Evolutionary conservation across 108 stramenopile genomes (phyloP), one percentile per base, ranked within the genome.

Genomic region (Pelagomonas calceolata): DNA sequence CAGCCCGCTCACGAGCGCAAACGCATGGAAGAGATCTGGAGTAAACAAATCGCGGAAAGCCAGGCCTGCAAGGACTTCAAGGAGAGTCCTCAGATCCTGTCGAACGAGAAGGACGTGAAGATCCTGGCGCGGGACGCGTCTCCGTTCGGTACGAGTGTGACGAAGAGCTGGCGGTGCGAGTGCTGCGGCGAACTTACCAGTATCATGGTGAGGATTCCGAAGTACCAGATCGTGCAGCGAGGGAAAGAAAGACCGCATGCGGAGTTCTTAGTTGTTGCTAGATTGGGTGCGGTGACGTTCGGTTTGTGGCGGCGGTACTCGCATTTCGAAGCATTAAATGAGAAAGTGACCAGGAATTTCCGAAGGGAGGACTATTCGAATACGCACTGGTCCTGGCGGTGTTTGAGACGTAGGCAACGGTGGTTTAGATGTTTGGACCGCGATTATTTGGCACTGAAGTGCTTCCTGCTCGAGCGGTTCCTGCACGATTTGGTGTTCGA

Each of bases 401-500:
- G 94, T 32, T 72, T 96, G 29, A 86, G 92, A 67, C 91, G 91
- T 64, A 83, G 92, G 34, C 88, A 94, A 74, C 80, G 92, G 0
- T 94, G 93, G 95, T 96, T 84, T 78, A 79, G 93, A 30, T 94
- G 95, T 67, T 80, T 94, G 60, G 95, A 96, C 77, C 84, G 89
- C 36, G 92, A 92, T 30, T 96, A 96, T 73, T 80, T 96, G 29
- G 80, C 85, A 15, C 85, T 96, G 64, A 96, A 96, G 80, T 91
- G 89, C n/a, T 96, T 96, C 71, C 81, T 96, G 63, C 82, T 96
- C 17, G 94, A 96, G 70, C 86, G 95, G 0, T 96, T 96, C 78
- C 83, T 96, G 14, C 95, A 96, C 75, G 95, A 96, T 69, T 85
- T 94, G 46, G 75, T 96, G 36, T 96, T 94, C 77, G 95, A 96